Base-by-base conservation (phyloP, 306 rosid genomes). In the Lathyrus tuberosus region DNA sequence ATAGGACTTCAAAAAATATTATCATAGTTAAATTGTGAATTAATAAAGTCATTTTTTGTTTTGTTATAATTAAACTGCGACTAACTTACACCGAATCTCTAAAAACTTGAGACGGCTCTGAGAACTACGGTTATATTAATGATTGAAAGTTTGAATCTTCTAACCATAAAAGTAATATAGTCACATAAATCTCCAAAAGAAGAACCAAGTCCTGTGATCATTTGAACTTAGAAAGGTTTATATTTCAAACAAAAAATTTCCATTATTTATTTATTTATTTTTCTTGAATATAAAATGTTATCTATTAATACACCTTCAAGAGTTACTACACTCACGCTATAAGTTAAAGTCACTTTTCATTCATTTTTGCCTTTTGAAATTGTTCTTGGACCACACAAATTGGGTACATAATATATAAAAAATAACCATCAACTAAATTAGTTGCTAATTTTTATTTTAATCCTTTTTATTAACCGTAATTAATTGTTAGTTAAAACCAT, bases 141-240 rank as follows among this genome's bases (percentile, higher is more conserved):
- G 58, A 58, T 74, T 38, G 65, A 28, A 9, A 10, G 72, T 43
- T 69, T 70, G 20, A 48, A 75, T 33, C 10, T 58, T 65, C 28
- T 67, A 76, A 75, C 80, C 37, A 62, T 59, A 22, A 70, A 80
- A 80, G 65, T 58, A 60, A 49, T 33, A 30, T 28, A 59, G 54
- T 65, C 48, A 61, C 48, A 42, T 9, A 46, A 31, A 62, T 52
- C 47, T 44, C 68, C 3, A 51, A 78, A 72, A 40, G 26, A 61
- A 33, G 66, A 67, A 43, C 18, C 4, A 73, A 52, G n/a, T 62
- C 67, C 16, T 54, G 66, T 53, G 77, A 79, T 69, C 62, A 68
- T 53, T 53, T 69, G 33, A 68, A 42, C 30, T 54, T 48, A 46
- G 54, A 28, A 58, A 66, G 16, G 11, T 61, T 69, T 69, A 13